Evolutionary conservation across 768 basidiomycete species (phyloP), one percentile per base, ranked within the genome.

Genomic region (Hydnomerulius pinastri): DNA sequence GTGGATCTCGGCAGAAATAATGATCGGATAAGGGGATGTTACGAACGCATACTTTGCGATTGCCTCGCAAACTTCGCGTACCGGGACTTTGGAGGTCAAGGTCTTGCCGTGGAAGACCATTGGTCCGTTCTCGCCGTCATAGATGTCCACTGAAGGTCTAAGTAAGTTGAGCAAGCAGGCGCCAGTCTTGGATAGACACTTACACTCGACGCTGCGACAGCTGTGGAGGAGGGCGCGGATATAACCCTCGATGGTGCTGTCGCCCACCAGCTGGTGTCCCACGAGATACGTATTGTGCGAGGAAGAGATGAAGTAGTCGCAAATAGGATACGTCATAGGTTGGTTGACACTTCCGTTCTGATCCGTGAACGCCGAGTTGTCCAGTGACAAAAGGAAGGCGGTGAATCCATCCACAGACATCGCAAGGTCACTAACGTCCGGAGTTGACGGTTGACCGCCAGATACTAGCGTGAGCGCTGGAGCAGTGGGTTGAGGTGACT

Each of bases 211-310:
- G 48, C 90, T 92, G n/a, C 95, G 81, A 65, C 94, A 96, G 29
- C 91, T 83, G 43, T 89, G 90, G 35, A 97, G 74, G 33, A 98
- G 72, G 1, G 94, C 94, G 0, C 96, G 78, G 48, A 98, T 93
- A 65, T 98, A 98, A 0, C 96, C 83, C 62, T 97, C 95, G 23
- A 92, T 82, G 0, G 94, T 94, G 53, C 90, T 92, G 25, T 86
- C 83, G 4, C 96, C 96, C 35, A 94, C 78, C 4, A 92, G 77
- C 61, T 95, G 92, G 61, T 90, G 79, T 0, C 92, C 92, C 15
- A 91, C 82, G 8, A 95, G 82, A 62, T 94, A 94, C 0, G 92
- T 94, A 57, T 98, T 98, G 64, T 98, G 95, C 8, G 90, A 92
- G 10, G 90, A 86, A 4, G 90, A 92, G 61, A 95, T 81, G 62